Conservation (phyloP, 2,329 filamentous ascomycete species). For the Nannizziopsis barbatae region DNA sequence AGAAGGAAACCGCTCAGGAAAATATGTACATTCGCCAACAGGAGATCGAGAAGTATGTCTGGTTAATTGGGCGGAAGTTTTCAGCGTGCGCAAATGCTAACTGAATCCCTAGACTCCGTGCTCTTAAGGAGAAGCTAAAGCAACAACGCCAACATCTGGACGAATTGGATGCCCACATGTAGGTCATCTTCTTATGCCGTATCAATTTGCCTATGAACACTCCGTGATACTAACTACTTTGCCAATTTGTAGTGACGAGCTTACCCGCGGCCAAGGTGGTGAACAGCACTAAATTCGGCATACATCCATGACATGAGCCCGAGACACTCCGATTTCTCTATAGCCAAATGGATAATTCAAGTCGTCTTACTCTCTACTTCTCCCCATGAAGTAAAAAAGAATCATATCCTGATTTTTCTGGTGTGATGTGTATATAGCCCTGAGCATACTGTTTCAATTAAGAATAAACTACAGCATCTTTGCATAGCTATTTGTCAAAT, state of each 20-base stretch:
- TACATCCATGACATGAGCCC: background rate
- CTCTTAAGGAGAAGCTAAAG: slow-evolving; percentile 56
- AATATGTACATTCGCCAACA: slow-evolving; percentile 73
- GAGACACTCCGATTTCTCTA: background rate
- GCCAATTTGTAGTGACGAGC: slow-evolving; percentile 51
- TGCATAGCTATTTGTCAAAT: background rate
- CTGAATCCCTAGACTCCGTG: slow-evolving; percentile 44
- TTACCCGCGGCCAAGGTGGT: slow-evolving; percentile 61
- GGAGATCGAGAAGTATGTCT: slow-evolving; percentile 67
- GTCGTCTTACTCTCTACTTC: slow-evolving; percentile 5
- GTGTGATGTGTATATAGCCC: slow-evolving; percentile 9
- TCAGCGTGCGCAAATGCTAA: background rate
- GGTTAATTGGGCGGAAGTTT: background rate
- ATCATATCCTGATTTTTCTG: background rate
- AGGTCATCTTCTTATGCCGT: slow-evolving; percentile 27
- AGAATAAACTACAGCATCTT: background rate
- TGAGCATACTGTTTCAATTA: slow-evolving; percentile 1
- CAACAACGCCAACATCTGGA: slow-evolving; percentile 75
- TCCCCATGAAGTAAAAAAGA: background rate
- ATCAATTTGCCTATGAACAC: background rate
- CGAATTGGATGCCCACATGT: slow-evolving; percentile 81
- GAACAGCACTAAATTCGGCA: slow-evolving; percentile 40
- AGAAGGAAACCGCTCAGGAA: slow-evolving; percentile 79
- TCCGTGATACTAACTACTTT: slow-evolving; percentile 2
- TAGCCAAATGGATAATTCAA: background rate